phyloP scores from a whole-genome alignment of 345 rosid species.

The Lepidium aucheri region DNA sequence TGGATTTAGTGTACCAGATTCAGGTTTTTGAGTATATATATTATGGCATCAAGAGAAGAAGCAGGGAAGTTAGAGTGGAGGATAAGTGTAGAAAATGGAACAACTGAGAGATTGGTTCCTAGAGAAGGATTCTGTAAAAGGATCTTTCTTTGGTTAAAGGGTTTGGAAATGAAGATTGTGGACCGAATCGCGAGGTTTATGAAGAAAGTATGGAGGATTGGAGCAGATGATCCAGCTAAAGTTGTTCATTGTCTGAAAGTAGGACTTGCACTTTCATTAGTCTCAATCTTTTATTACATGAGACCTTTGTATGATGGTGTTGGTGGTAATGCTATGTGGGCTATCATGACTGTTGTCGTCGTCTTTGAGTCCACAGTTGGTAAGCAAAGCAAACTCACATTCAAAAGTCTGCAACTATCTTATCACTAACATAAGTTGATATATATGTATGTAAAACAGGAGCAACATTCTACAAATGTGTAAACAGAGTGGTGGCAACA shows the following conservation, averaged over 20 bases:
- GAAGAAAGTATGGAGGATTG: constrained; percentile 51
- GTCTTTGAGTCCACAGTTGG: constrained; percentile 63
- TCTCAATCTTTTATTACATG: constrained; percentile 62
- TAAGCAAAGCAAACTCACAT: constrained; percentile 23
- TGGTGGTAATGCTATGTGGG: constrained; percentile 73
- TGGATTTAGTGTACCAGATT: not conserved
- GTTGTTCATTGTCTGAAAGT: constrained; percentile 59
- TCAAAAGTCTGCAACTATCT: not conserved
- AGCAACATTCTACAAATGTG: constrained; percentile 54
- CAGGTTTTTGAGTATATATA: not conserved
- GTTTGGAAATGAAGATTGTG: constrained; percentile 17
- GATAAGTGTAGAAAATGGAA: constrained; percentile 37
- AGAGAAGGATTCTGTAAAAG: constrained; percentile 18
- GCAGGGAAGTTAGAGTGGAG: constrained; percentile 49
- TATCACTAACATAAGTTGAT: too few relatives aligned
- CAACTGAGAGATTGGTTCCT: constrained; percentile 26
- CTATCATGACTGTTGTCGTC: constrained; percentile 71
- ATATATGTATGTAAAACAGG: constrained; percentile 36
- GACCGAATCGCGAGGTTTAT: constrained; percentile 23
- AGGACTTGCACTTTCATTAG: constrained; percentile 58
- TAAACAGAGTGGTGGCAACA: constrained; percentile 59
- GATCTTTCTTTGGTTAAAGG: constrained; percentile 26
- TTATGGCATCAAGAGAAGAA: constrained; percentile 30
- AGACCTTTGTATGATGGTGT: constrained; percentile 59
- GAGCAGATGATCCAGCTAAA: constrained; percentile 57